These are phyloP conservation scores for Eimeria falciformis DNA, from an alignment of 169 alveolate genomes.

Conservation along the genomic window DNA sequence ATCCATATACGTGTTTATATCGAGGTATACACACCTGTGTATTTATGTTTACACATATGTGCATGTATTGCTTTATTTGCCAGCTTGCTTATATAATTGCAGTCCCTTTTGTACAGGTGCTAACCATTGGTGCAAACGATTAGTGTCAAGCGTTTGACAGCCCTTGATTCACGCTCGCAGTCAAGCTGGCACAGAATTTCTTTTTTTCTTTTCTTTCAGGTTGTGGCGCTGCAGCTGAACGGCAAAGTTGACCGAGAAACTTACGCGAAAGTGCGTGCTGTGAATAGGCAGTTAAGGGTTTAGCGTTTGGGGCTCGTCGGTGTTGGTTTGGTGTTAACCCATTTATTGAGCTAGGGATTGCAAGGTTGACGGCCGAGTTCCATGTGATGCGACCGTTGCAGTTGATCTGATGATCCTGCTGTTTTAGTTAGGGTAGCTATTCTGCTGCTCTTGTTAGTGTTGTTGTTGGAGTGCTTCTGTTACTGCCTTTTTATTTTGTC, in stretches of 20 bases:
- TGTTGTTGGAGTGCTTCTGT: too few relatives aligned
- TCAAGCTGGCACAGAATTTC: background rate
- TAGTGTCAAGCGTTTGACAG: background rate
- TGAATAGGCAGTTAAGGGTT: too few relatives aligned
- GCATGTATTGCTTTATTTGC: too few relatives aligned
- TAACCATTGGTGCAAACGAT: too few relatives aligned
- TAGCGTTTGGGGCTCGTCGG: too few relatives aligned
- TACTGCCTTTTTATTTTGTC: too few relatives aligned
- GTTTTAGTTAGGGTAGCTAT: background rate
- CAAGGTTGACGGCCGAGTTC: background rate
- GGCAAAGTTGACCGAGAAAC: background rate
- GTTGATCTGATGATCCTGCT: background rate
- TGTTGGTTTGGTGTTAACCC: too few relatives aligned
- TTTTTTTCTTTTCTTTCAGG: background rate
- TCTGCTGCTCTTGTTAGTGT: background rate
- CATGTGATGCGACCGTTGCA: background rate
- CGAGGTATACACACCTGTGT: too few relatives aligned
- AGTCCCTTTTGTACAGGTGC: too few relatives aligned
- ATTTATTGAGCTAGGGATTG: background rate
- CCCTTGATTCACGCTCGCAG: background rate
- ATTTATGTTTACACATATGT: too few relatives aligned
- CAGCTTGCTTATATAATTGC: too few relatives aligned
- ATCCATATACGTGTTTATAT: too few relatives aligned
- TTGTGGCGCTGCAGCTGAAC: slow-evolving; percentile 18
- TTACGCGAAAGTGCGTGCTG: background rate